Percentiles rank a stretch among this genome's conserved stretches.
phyloP scores from a whole-genome alignment of 2,329 filamentous ascomycete genomes.

The Sclerotiophoma versabilis region DNA sequence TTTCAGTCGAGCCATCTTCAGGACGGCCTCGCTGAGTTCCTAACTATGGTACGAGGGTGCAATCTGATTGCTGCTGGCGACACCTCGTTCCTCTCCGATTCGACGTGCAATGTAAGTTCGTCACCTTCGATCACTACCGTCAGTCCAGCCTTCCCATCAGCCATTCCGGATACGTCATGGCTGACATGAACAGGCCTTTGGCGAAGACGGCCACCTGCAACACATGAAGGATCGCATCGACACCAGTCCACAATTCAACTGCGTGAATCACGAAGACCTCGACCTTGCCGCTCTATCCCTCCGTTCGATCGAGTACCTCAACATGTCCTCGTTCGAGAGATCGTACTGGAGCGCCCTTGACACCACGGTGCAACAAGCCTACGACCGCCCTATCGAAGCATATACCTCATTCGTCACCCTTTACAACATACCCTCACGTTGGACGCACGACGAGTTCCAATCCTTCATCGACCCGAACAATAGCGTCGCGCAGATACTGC shows the following conservation, averaged over 20 bases:
- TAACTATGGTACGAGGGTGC: conserved; percentile 49
- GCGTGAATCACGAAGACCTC: conserved; percentile 38
- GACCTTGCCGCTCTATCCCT: conserved; percentile 42
- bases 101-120: conserved; percentile 38
- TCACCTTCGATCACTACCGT: conserved; percentile 1
- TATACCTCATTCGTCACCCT: conserved; percentile 54
- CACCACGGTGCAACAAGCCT: conserved; percentile 37
- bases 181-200: conserved; percentile 34
- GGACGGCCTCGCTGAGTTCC: conserved; percentile 47
- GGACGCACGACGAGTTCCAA: conserved; percentile 53
- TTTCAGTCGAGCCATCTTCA: conserved; percentile 50
- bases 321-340: conserved; percentile 38
- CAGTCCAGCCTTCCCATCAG: not conserved
- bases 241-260: conserved; percentile 21
- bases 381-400: conserved; percentile 41
- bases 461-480: conserved; percentile 55
- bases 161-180: not conserved
- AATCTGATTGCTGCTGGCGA: conserved; percentile 45
- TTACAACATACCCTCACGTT: conserved; percentile 51
- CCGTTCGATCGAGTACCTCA: conserved; percentile 31
- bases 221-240: conserved; percentile 40
- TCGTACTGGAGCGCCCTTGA: conserved; percentile 38
- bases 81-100: conserved; percentile 26
- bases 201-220: conserved; percentile 42
- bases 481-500: conserved; percentile 51